Evolutionary conservation across 1,284 basidiomycete genomes (phyloP).

Genomic region (Heliocybe sulcata): DNA sequence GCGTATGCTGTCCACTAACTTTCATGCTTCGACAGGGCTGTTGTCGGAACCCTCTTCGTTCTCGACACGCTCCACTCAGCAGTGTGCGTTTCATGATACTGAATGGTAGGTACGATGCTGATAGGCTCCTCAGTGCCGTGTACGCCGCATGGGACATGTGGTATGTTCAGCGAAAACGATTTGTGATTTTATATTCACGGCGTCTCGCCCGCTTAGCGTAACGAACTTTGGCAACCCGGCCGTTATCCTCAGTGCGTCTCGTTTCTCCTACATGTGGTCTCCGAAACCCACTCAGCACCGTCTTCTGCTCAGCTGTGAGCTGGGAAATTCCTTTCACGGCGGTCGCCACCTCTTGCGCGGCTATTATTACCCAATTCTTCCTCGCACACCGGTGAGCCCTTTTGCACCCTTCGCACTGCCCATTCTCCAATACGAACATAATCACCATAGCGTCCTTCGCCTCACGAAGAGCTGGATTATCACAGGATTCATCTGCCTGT

Average conservation of each 20-base stretch:
- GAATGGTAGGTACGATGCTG: no score
- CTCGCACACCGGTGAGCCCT: slow-evolving; percentile 31
- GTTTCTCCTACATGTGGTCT: neutral
- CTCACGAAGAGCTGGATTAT: slow-evolving; percentile 28
- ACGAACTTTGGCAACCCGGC: slow-evolving; percentile 32
- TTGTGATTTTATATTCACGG: neutral
- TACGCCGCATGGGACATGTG: slow-evolving; percentile 33
- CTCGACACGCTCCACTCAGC: slow-evolving; percentile 37
- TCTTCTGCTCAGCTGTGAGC: slow-evolving; percentile 16
- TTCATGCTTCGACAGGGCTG: slow-evolving; percentile 11
- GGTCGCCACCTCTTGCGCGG: slow-evolving; percentile 31
- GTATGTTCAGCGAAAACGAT: slow-evolving; percentile 14
- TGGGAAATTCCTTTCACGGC: slow-evolving; percentile 25
- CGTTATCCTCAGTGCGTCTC: slow-evolving; percentile 23
- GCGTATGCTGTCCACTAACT: slow-evolving; percentile 14
- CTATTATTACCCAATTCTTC: slow-evolving; percentile 35
- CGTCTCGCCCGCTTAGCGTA: slow-evolving; percentile 20
- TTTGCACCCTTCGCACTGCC: neutral
- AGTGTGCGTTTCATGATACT: slow-evolving; percentile 19
- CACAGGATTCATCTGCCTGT: slow-evolving; percentile 21
- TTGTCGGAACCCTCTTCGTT: slow-evolving; percentile 23
- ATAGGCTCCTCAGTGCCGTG: slow-evolving; percentile 21
- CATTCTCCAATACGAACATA: neutral
- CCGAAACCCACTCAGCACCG: no score
- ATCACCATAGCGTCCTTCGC: slow-evolving; percentile 20